Conservation (phyloP, 768 basidiomycete species). For the Plicaturopsis crispa region DNA sequence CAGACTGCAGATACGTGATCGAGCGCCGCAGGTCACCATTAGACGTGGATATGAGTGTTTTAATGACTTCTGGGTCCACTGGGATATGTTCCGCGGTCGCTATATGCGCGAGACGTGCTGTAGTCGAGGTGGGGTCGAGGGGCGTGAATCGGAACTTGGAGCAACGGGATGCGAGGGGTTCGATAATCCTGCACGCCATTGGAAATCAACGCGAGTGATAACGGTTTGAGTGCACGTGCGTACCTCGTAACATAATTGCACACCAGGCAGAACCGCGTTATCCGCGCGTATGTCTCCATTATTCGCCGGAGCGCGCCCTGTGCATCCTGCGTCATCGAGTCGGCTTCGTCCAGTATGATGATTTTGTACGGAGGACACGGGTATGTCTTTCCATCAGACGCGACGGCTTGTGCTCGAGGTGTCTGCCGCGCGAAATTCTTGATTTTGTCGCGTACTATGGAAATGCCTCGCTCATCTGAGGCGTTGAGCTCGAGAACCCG, state of each 20-base stretch:
- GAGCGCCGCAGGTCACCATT: slow-evolving; percentile 92
- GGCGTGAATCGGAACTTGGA: slow-evolving; percentile 98
- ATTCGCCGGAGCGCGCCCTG: slow-evolving; percentile 96
- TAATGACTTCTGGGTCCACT: slow-evolving; percentile 51
- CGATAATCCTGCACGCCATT: slow-evolving; percentile 70
- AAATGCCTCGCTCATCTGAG: slow-evolving; percentile 96
- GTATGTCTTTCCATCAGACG: slow-evolving; percentile 78
- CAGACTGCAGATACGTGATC: slow-evolving; percentile 97
- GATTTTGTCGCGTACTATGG: slow-evolving; percentile 96
- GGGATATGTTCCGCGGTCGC: slow-evolving; percentile 67
- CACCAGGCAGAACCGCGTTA: slow-evolving; percentile 95
- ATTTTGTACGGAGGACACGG: slow-evolving; percentile 99
- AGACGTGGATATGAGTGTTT: slow-evolving; percentile 71
- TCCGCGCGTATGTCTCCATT: slow-evolving; percentile 98
- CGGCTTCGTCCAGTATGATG: slow-evolving; percentile 97
- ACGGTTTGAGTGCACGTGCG: slow-evolving; percentile 11
- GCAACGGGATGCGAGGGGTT: slow-evolving; percentile 96
- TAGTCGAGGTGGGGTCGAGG: slow-evolving; percentile 71
- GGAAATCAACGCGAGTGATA: neutral
- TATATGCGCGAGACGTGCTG: slow-evolving; percentile 70
- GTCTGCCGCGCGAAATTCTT: slow-evolving; percentile 96
- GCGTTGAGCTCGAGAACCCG: slow-evolving; percentile 97
- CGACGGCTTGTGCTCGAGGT: slow-evolving; percentile 64
- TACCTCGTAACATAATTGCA: slow-evolving; percentile 99
- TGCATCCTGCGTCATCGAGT: slow-evolving; percentile 99